Conservation (phyloP, 2,329 filamentous ascomycete genomes). For the Camptophora hylomeconis region DNA sequence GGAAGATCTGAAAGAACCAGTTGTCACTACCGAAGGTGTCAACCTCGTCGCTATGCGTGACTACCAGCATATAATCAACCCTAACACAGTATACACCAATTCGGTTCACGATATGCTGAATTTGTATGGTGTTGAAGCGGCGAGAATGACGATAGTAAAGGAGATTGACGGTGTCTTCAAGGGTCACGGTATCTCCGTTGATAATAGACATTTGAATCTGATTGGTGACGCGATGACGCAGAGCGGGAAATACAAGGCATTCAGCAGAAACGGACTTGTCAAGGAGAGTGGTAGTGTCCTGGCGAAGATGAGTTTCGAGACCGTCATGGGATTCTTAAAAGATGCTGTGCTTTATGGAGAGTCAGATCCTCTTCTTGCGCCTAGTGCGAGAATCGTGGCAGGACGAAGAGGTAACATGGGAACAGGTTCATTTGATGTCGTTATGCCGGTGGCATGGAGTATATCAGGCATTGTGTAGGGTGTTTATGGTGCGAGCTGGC, state of each 20-base stretch:
- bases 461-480: no score
- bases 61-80: conserved; percentile 73
- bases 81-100: conserved; percentile 78
- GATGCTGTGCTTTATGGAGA: conserved; percentile 85
- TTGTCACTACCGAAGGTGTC: conserved; percentile 59
- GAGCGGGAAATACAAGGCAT: conserved; percentile 74
- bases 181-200: conserved; percentile 83
- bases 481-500: no score
- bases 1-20: conserved; percentile 33
- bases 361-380: conserved; percentile 74
- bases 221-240: conserved; percentile 99
- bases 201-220: conserved; percentile 82
- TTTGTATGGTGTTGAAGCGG: conserved; percentile 87
- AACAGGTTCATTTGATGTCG: conserved; percentile 83
- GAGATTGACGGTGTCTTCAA: conserved; percentile 79
- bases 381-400: conserved; percentile 77
- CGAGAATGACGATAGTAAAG: conserved; percentile 69
- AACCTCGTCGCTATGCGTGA: conserved; percentile 87
- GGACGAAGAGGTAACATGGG: conserved; percentile 72
- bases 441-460: conserved; percentile 36
- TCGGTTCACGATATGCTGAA: conserved; percentile 75
- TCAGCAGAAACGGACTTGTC: conserved; percentile 75
- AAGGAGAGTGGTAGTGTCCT: conserved; percentile 77
- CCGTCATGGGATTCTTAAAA: conserved; percentile 82
- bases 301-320: conserved; percentile 99